Evolutionary conservation across 768 basidiomycete species (phyloP), one percentile per base, ranked within the genome.

Genomic region (Mycena crocata): DNA sequence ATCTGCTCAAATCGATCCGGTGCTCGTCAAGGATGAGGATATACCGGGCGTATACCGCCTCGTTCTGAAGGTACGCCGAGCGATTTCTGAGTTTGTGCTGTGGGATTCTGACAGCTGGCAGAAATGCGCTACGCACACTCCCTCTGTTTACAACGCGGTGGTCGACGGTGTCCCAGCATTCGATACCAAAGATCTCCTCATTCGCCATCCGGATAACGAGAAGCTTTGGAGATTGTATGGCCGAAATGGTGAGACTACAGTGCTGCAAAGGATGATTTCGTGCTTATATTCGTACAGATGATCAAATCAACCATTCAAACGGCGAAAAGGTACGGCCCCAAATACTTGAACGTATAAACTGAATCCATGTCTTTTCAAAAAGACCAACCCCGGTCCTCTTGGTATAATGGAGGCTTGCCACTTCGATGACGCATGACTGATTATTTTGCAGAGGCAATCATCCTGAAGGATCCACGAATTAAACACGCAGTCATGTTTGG

Each of bases 301-400:
- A 85, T 60, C 83, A 83, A 62, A 83, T 85, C 58, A 78, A 83
- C 70, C 78, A 82, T 37, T 78, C 76, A 3, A 83, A 75, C 21
- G 83, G 83, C 15, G 82, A 84, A 70, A 82, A 83, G 75, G 82
- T 81, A 37, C 46, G 23, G 57, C 30, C 13, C 28, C 7, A 24
- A 1, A 15, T 5, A 13, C 15, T 44, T n/a, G n/a, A n/a, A n/a
- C 23, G n/a, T 35, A 17, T 30, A 37, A n/a, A 40, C 19, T 52
- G 21, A 32, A 15, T 57, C 26, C 10, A 28, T 49, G n/a, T 45
- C 13, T 30, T 15, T 10, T 24, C 28, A 32, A 32, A 1, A 39
- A 79, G 82, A 77, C 79, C 51, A 81, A 78, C 70, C 67, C 83
- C 55, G 69, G 75, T 57, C 75, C 83, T 52, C 48, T 83, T 71